Conservation (phyloP, 345 rosid species). For the Gossypium sturtianum region DNA sequence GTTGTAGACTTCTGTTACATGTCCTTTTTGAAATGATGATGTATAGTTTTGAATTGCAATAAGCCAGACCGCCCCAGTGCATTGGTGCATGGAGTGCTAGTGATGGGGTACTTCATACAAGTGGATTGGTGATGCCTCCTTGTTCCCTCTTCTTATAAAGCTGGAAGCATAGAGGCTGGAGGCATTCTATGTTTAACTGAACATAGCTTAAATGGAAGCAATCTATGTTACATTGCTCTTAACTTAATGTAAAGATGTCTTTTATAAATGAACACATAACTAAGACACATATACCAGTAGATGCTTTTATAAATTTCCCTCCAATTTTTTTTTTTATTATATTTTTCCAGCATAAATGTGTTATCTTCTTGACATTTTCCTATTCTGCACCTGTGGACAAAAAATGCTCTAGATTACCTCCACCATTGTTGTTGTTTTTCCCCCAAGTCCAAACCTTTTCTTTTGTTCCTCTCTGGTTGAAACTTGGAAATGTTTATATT, state of each 20-base stretch:
- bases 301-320: neutral
- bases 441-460: neutral
- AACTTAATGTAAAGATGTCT: neutral
- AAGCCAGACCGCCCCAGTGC: neutral
- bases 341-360: neutral
- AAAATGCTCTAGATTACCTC: neutral
- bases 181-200: neutral
- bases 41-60: neutral
- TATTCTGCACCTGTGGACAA: neutral
- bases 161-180: neutral
- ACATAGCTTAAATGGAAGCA: neutral
- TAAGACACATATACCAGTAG: neutral
- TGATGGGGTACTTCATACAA: neutral
- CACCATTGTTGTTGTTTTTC: neutral
- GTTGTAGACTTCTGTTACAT: neutral
- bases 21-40: neutral
- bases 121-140: constrained; percentile 1
- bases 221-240: neutral
- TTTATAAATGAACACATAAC: neutral
- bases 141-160: neutral
- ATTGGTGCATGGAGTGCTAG: constrained; percentile 1
- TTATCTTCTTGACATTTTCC: neutral
- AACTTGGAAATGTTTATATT: constrained; percentile 3
- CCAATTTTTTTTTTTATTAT: neutral
- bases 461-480: neutral